A percentile compares a stretch with the other conserved stretches of the same genome.
Conservation (phyloP, 2,329 filamentous ascomycete species). For the Proliferodiscus dingleyae region DNA sequence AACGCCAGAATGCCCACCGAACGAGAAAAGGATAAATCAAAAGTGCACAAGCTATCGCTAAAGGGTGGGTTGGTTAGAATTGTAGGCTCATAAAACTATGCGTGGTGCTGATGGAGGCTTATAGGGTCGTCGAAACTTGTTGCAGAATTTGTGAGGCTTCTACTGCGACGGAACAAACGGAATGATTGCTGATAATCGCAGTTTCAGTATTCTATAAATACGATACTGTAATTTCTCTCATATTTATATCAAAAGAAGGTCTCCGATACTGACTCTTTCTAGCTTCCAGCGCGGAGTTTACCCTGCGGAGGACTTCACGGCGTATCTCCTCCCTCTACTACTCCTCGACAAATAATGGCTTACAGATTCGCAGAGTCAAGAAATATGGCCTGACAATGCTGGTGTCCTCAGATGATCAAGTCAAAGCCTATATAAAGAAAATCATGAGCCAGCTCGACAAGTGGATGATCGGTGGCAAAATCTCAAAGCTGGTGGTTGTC, state of each 20-base stretch:
- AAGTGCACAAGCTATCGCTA: conserved; percentile 89
- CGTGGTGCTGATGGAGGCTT: conserved; percentile 28
- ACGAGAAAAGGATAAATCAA: conserved; percentile 64
- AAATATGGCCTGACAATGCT: conserved; percentile 87
- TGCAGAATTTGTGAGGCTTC: conserved; percentile 78
- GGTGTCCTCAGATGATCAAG: conserved; percentile 95
- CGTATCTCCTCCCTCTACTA: conserved; percentile 48
- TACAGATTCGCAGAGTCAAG: conserved; percentile 61
- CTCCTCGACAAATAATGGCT: conserved; percentile 2
- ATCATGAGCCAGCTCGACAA: conserved; percentile 97
- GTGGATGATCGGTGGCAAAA: conserved; percentile 97
- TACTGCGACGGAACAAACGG: background rate
- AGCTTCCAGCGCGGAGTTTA: conserved; percentile 85
- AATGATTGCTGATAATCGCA: conserved; percentile 31
- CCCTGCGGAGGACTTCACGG: conserved; percentile 93
- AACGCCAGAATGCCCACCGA: conserved; percentile 25
- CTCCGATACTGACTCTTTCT: conserved; percentile 4
- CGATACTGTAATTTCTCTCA: conserved; percentile 66
- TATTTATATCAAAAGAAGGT: background rate
- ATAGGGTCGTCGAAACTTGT: conserved; percentile 76
- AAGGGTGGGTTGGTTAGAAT: conserved; percentile 56
- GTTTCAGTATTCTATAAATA: conserved; percentile 98
- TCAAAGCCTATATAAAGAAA: conserved; percentile 98
- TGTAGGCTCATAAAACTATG: background rate
- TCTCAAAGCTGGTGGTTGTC: conserved; percentile 93